Evolutionary conservation across 805 yeast genomes (phyloP).

Genomic region (Yarrowia porcina): DNA sequence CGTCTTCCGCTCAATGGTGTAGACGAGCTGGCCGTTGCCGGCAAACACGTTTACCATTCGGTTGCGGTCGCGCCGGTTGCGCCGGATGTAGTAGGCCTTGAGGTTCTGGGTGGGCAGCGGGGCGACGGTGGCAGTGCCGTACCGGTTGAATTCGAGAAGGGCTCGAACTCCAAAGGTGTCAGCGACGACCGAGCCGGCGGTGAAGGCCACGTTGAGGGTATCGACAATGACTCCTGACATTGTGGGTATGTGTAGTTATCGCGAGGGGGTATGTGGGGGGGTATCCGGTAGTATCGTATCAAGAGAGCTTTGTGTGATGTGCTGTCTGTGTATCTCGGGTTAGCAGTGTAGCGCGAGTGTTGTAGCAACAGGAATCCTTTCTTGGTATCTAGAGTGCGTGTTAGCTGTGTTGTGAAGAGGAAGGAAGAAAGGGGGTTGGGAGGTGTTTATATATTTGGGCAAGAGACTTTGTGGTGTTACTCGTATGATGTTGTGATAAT

Average conservation of each 20-base stretch:
- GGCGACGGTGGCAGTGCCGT: slow-evolving; percentile 16
- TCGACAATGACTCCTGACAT: slow-evolving; percentile 21
- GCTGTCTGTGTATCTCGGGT: slow-evolving; percentile 8
- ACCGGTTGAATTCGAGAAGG: slow-evolving; percentile 22
- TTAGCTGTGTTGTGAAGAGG: background rate
- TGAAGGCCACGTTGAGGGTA: slow-evolving; percentile 19
- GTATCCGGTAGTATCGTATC: background rate
- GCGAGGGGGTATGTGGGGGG: background rate
- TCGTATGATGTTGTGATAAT: background rate
- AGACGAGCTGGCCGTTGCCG: slow-evolving; percentile 45
- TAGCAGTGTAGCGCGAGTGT: background rate
- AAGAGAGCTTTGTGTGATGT: background rate
- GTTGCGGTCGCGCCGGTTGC: slow-evolving; percentile 48
- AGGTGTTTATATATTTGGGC: background rate
- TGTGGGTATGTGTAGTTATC: background rate
- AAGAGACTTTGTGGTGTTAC: background rate
- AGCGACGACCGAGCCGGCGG: slow-evolving; percentile 22
- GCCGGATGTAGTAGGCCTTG: slow-evolving; percentile 47
- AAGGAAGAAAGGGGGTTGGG: background rate
- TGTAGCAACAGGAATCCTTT: slow-evolving; percentile 16
- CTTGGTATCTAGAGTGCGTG: slow-evolving; percentile 21
- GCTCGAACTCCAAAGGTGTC: slow-evolving; percentile 20
- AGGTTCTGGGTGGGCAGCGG: slow-evolving; percentile 30
- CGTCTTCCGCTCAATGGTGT: slow-evolving; percentile 52
- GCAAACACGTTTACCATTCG: slow-evolving; percentile 51